Evolutionary conservation across 1,139 yeast genomes (phyloP), one percentile per base, ranked within the genome.

Genomic region (Yamadazyma diddensiae): DNA sequence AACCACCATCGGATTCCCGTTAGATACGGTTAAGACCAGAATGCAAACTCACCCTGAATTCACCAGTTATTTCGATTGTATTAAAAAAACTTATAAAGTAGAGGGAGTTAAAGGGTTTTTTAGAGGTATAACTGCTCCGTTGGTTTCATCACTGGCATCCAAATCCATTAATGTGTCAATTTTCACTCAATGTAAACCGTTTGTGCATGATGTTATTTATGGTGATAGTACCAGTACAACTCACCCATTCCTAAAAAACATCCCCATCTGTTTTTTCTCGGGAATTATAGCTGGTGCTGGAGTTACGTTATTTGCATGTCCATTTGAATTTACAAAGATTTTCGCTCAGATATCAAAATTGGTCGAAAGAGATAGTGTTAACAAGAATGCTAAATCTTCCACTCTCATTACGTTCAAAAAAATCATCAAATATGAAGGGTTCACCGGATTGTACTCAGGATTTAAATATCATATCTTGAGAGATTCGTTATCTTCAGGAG

Each of bases 21-120:
- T 87, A 30, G 96, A 87, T 52, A 82, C 94, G 8, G 69, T 87
- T 36, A 87, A 87, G 54, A 85, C 94, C 0, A 61, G 95, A 42
- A 79, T 84, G 77, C 95, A 87, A 53, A 82, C 95, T 0, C 83
- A 84, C 54, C 55, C 56, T 32, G 69, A 72, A 29, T 85, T 77
- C 56, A 61, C 62, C 9, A 69, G 77, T 28, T 72, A 81, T 28
- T 56, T 68, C 41, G 79, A 77, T 36, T 86, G 95, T 51, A 61
- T 82, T 11, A 52, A 52, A 21, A 63, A 70, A 32, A 82, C 95
- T 0, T 64, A 77, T 26, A 47, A 52, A 8, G 59, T 64, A 6
- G 95, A 84, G 49, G 95, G 95, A 0, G 26, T 79, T 3, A 44
- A 59, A 11, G 95, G 95, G 5, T 76, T 87, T 41, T 87, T 78